Conservation (phyloP, 2,329 filamentous ascomycete species). For the Botryotinia convoluta region DNA sequence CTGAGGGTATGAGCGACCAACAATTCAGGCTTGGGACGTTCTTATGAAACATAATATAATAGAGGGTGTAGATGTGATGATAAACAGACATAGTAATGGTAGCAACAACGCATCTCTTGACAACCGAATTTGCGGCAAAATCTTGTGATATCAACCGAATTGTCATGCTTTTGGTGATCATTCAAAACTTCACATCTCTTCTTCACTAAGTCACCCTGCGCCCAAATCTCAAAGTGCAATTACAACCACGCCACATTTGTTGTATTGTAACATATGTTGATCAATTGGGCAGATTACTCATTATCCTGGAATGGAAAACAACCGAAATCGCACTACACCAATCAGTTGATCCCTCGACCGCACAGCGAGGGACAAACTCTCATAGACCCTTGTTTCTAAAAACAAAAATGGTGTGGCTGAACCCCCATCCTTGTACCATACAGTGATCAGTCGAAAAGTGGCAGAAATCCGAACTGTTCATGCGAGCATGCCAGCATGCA, state of each 20-base stretch:
- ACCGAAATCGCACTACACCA: not conserved
- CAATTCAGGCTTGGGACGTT: not conserved
- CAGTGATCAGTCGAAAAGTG: not conserved
- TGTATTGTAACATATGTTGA: not conserved
- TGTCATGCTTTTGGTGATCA: not conserved
- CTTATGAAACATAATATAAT: not conserved
- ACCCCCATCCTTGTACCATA: not conserved
- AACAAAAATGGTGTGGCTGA: not conserved
- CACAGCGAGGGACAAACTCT: not conserved
- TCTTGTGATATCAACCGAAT: not conserved
- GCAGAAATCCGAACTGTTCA: not conserved
- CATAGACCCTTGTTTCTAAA: not conserved
- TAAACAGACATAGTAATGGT: not conserved
- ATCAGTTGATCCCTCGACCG: not conserved
- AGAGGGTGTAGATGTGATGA: not conserved
- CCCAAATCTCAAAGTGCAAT: not conserved
- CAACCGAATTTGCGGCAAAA: not conserved
- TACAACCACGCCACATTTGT: not conserved
- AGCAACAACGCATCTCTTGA: not conserved
- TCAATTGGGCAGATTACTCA: not conserved
- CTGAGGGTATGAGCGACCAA: not conserved
- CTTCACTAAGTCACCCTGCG: not conserved
- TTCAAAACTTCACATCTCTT: not conserved
- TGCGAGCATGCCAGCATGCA: not conserved
- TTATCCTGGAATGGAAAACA: not conserved